These are phyloP conservation scores for Fusarium continuum DNA, from an alignment of 2,329 filamentous ascomycete genomes.

Conservation along the genomic window DNA sequence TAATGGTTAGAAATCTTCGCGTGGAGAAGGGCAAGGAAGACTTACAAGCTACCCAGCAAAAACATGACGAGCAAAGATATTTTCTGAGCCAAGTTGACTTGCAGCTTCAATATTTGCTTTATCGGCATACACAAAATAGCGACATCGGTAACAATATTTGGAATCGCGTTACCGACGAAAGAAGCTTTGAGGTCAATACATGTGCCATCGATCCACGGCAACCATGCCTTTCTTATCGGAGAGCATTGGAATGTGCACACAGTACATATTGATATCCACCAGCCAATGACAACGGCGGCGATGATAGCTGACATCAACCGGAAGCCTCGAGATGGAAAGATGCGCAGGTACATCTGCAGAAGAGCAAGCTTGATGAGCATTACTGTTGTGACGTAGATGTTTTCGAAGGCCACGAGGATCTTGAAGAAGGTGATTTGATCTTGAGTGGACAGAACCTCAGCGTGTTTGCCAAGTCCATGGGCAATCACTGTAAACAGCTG, in stretches of 20 bases:
- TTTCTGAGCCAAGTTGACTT: conserved; percentile 24
- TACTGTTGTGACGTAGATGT: conserved; percentile 22
- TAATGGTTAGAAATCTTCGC: rapidly evolving
- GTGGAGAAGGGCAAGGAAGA: rapidly evolving
- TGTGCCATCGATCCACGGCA: conserved; percentile 6
- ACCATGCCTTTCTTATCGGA: conserved; percentile 20
- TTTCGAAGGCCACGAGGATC: conserved; percentile 27
- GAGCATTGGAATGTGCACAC: conserved; percentile 30
- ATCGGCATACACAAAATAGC: conserved; percentile 23
- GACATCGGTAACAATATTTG: conserved; percentile 23
- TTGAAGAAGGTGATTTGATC: conserved; percentile 20
- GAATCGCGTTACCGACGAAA: conserved; percentile 26
- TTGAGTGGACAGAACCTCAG: not conserved
- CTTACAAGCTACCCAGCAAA: conserved; percentile 30
- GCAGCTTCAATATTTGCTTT: conserved; percentile 17
- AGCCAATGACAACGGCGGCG: conserved; percentile 2
- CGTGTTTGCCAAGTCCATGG: conserved; percentile 24
- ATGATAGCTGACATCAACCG: conserved; percentile 5
- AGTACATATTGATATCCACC: conserved; percentile 30
- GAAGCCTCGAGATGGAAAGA: conserved; percentile 22
- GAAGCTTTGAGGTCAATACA: conserved; percentile 31
- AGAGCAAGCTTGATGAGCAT: conserved; percentile 30
- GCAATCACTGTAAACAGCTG: conserved; percentile 7
- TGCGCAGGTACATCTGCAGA: conserved; percentile 23
- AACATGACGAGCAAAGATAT: conserved; percentile 25